Percentiles rank a stretch among this genome's conserved stretches.
Evolutionary conservation across 257 asterid species (phyloP).

Genomic region (Forsythia viridissima): DNA sequence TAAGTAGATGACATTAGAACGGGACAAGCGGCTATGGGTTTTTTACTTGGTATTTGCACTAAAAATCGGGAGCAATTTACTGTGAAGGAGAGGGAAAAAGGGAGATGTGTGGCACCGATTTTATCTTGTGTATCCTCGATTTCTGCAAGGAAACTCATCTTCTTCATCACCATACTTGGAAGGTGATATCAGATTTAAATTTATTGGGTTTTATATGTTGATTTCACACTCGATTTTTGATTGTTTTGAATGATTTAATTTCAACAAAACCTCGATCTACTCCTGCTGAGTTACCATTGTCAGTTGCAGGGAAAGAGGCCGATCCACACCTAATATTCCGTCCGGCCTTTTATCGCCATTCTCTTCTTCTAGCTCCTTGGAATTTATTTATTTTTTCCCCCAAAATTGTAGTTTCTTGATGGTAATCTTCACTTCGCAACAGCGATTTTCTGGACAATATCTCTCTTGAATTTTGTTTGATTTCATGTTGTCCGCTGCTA

Average conservation of each 20-base stretch:
- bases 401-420: background rate
- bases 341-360: background rate
- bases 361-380: background rate
- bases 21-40: background rate
- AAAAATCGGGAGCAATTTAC: background rate
- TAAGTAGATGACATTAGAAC: background rate
- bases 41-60: background rate
- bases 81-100: background rate
- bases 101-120: background rate
- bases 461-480: background rate
- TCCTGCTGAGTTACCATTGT: background rate
- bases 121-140: background rate
- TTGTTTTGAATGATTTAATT: background rate
- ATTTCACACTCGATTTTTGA: background rate
- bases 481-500: background rate
- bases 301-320: background rate
- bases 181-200: background rate
- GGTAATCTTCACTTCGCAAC: background rate
- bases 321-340: background rate
- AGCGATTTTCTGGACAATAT: background rate
- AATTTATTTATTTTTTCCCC: background rate
- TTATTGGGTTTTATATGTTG: too few relatives aligned
- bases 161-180: background rate
- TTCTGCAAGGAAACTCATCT: background rate
- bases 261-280: background rate